A percentile compares a stretch with the other conserved stretches of the same genome.
Evolutionary conservation across 352 stramenopile genomes (phyloP).

Genomic region (Globisporangium nagaii): DNA sequence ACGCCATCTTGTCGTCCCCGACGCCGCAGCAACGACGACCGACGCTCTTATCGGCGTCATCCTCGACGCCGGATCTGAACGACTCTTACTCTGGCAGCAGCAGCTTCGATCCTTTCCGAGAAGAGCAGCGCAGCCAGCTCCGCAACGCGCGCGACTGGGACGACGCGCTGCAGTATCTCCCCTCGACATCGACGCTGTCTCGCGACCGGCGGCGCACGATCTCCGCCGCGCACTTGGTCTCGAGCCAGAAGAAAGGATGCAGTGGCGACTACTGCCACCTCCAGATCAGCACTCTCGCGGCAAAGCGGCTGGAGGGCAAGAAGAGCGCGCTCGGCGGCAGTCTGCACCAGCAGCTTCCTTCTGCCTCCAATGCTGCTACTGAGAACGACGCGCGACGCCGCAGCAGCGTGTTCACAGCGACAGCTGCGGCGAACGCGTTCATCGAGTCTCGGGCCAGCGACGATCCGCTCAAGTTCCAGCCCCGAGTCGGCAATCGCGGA

Average conservation of each 20-base stretch:
- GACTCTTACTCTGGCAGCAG: background rate
- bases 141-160: conserved; percentile 39
- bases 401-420: conserved; percentile 44
- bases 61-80: conserved; percentile 20
- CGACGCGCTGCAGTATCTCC: conserved; percentile 49
- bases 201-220: conserved; percentile 40
- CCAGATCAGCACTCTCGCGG: conserved; percentile 28
- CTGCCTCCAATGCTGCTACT: conserved; percentile 1
- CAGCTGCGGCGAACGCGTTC: conserved; percentile 49
- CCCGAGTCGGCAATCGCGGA: conserved; percentile 10
- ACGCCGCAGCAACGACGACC: conserved; percentile 28
- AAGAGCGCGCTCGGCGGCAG: conserved; percentile 8
- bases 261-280: conserved; percentile 65
- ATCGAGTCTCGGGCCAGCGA: conserved; percentile 33
- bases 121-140: conserved; percentile 24
- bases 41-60: conserved; percentile 22
- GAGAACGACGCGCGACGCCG: conserved; percentile 21
- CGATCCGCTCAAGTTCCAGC: conserved; percentile 5
- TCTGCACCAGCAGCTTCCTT: conserved; percentile 5
- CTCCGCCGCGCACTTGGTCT: conserved; percentile 61
- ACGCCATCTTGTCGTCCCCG: conserved; percentile 64
- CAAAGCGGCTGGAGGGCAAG: conserved; percentile 33
- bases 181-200: conserved; percentile 46
- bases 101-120: conserved; percentile 31
- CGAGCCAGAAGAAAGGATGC: conserved; percentile 70